Percentiles rank a stretch among this genome's conserved stretches.
These are phyloP conservation scores for Populus hybrid DNA, from an alignment of 441 rosid species.

Conservation along the genomic window DNA sequence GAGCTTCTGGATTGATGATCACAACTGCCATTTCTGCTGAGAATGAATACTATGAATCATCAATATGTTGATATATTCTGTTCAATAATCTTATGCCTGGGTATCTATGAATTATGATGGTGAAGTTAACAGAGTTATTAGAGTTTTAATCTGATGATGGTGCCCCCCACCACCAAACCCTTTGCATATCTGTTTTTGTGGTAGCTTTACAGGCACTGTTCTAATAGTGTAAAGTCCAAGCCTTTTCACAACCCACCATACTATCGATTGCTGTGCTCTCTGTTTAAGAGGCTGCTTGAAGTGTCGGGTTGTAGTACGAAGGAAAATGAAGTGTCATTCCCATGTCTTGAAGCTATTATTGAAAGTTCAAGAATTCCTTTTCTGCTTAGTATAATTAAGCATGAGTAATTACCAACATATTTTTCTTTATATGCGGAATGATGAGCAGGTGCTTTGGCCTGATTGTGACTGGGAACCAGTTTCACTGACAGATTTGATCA, in stretches of 20 bases:
- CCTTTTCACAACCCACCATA: not conserved
- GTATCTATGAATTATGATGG: not conserved
- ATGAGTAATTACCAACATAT: not conserved
- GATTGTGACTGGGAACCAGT: slow-evolving; percentile 85
- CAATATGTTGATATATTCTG: not conserved
- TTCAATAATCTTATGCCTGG: not conserved
- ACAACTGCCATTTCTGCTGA: not conserved
- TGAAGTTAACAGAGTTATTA: not conserved
- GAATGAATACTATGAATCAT: not conserved
- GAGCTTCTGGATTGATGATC: not conserved
- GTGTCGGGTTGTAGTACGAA: not conserved
- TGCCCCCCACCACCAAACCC: no score
- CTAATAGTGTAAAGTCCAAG: not conserved
- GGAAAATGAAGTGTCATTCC: not conserved
- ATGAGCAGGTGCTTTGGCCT: slow-evolving; percentile 79
- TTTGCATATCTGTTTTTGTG: not conserved
- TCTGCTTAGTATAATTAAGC: not conserved
- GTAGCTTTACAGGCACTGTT: not conserved
- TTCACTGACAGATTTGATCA: slow-evolving; percentile 80
- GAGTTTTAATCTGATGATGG: not conserved
- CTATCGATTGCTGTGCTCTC: not conserved
- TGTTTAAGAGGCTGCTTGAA: not conserved
- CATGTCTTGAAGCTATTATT: slow-evolving; percentile 4
- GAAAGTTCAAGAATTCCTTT: not conserved
- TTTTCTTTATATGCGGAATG: slow-evolving; percentile 2